These are phyloP conservation scores for Buddleja alternifolia DNA, from an alignment of 257 asterid species.

Conservation along the genomic window DNA sequence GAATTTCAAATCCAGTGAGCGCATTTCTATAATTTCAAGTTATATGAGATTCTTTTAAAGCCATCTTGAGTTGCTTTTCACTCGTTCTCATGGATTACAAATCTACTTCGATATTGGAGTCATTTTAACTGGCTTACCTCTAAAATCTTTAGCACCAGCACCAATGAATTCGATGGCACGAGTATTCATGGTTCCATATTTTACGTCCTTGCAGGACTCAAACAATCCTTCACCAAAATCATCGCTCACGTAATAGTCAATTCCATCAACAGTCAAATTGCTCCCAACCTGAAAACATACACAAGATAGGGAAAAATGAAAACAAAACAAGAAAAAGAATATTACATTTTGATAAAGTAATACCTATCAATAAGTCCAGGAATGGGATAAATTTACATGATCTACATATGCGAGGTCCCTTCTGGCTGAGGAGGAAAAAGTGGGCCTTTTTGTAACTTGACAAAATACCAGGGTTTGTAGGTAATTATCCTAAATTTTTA, in stretches of 20 bases:
- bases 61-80: no score
- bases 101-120: not conserved
- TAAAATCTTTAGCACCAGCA: conserved; percentile 87
- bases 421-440: not conserved
- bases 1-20: no score
- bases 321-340: no score
- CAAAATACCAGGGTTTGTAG: no score
- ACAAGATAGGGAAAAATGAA: conserved; percentile 8
- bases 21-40: no score
- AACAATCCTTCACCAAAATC: conserved; percentile 77
- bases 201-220: conserved; percentile 98
- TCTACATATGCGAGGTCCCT: not conserved
- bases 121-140: conserved; percentile 48
- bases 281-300: conserved; percentile 54
- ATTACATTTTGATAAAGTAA: no score
- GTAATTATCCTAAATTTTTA: not conserved
- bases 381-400: not conserved
- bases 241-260: conserved; percentile 75
- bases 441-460: no score
- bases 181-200: conserved; percentile 93
- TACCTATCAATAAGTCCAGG: not conserved
- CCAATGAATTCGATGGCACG: conserved; percentile 96
- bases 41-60: no score
- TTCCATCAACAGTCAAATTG: conserved; percentile 78
- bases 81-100: no score